phyloP scores from a whole-genome alignment of 2,329 filamentous ascomycete species.

The Chaetomiaceae sp. region DNA sequence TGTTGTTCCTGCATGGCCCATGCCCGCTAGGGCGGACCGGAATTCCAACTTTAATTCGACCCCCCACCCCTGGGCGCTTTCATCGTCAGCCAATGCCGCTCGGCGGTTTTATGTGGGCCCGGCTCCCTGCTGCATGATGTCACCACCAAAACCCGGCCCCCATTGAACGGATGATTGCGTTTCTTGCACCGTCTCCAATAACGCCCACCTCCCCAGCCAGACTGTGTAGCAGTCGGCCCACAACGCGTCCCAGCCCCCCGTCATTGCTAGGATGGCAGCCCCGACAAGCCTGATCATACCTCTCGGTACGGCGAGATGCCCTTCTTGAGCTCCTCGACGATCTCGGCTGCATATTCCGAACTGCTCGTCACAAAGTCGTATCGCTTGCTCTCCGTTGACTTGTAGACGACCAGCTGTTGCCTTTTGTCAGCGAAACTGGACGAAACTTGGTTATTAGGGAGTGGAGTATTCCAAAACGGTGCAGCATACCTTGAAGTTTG shows the following conservation, averaged over 20 bases:
- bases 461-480: no score
- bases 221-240: no score
- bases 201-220: no score
- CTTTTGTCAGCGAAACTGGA: neutral
- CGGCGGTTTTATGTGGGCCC: neutral
- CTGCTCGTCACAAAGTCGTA: constrained; percentile 82
- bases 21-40: constrained; percentile 10
- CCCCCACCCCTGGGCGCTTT: neutral
- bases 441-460: no score
- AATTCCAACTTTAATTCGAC: constrained; percentile 22
- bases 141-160: neutral
- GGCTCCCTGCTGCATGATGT: neutral
- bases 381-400: constrained; percentile 69
- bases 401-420: constrained; percentile 63
- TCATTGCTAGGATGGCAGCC: no score
- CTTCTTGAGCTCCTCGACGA: constrained; percentile 73
- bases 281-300: constrained; percentile 30
- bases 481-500: constrained; percentile 67
- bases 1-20: constrained; percentile 1
- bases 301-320: constrained; percentile 64
- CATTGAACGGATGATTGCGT: no score
- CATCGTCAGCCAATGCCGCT: neutral
- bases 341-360: constrained; percentile 68
- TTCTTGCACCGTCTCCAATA: no score
- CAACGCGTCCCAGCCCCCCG: no score